Conservation (phyloP, 2,329 filamentous ascomycete species). For the Fusarium liriodendri region DNA sequence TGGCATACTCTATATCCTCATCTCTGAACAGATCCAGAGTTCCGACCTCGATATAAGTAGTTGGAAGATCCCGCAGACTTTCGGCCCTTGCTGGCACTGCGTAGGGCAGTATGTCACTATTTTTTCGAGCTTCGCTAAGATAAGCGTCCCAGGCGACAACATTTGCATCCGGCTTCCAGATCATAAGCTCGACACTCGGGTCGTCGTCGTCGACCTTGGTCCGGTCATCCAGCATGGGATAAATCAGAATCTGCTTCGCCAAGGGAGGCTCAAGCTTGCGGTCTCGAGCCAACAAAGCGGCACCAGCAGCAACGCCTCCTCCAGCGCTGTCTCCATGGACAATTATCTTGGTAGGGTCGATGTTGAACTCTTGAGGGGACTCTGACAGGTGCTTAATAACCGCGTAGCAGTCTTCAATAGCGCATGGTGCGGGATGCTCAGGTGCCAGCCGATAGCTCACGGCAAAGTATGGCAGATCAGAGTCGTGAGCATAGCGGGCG, state of each 20-base stretch:
- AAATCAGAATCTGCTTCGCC: conserved; percentile 18
- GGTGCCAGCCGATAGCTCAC: conserved; percentile 26
- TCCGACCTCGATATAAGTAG: conserved; percentile 53
- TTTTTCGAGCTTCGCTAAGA: not conserved
- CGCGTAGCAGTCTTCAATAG: conserved; percentile 20
- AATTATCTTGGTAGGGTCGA: conserved; percentile 17
- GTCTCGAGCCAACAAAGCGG: conserved; percentile 16
- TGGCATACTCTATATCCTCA: conserved; percentile 41
- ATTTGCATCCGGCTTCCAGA: conserved; percentile 33
- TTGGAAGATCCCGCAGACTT: conserved; percentile 46
- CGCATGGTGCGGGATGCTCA: conserved; percentile 18
- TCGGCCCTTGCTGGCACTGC: conserved; percentile 40
- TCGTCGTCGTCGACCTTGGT: conserved; percentile 2
- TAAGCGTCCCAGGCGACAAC: conserved; percentile 40
- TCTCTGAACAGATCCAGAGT: conserved; percentile 51
- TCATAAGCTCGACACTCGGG: conserved; percentile 14
- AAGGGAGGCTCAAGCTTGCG: not conserved
- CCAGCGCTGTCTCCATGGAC: conserved; percentile 27
- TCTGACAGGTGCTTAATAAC: conserved; percentile 9
- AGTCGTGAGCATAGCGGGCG: conserved; percentile 10
- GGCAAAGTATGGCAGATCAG: conserved; percentile 21
- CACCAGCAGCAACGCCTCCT: conserved; percentile 15
- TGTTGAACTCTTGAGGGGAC: conserved; percentile 2
- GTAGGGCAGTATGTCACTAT: conserved; percentile 25
- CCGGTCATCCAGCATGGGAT: conserved; percentile 31